Conservation (phyloP, 106 monocot species). For the Dioscorea alata region DNA sequence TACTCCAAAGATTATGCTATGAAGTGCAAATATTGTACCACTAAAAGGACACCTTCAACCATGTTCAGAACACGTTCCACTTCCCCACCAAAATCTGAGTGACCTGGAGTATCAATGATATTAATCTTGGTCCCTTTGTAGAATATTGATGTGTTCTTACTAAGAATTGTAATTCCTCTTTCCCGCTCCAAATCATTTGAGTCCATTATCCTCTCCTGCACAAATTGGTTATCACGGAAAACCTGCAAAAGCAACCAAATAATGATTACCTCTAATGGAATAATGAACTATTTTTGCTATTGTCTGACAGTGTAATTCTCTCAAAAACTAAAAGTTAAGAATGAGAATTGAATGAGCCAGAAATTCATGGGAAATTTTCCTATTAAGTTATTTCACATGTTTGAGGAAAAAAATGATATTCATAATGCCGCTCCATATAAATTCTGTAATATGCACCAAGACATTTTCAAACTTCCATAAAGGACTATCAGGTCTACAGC, state of each 20-base stretch:
- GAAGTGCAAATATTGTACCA: constrained; percentile 45
- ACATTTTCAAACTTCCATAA: no score
- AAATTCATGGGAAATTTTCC: no score
- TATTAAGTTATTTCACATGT: no score
- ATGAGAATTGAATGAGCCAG: no score
- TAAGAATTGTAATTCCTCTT: constrained; percentile 97
- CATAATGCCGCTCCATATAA: no score
- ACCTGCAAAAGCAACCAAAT: constrained; percentile 48
- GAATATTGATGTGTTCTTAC: constrained; percentile 96
- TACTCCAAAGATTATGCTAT: not conserved
- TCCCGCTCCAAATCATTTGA: constrained; percentile 95
- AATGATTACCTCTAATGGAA: no score
- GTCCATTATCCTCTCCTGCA: constrained; percentile 98
- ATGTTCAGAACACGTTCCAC: constrained; percentile 98
- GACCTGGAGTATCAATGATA: constrained; percentile 97
- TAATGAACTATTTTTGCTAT: no score
- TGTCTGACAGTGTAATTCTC: no score
- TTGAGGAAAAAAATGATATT: no score
- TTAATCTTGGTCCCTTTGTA: constrained; percentile 97
- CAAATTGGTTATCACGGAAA: constrained; percentile 91
- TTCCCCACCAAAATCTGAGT: constrained; percentile 99
- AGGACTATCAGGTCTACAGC: no score
- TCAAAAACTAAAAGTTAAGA: no score
- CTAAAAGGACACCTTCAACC: constrained; percentile 99
- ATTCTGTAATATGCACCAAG: no score